A percentile compares a stretch with the other conserved stretches of the same genome.
phyloP scores from a whole-genome alignment of 129 eudicot genomes.

The Mikania micrantha region DNA sequence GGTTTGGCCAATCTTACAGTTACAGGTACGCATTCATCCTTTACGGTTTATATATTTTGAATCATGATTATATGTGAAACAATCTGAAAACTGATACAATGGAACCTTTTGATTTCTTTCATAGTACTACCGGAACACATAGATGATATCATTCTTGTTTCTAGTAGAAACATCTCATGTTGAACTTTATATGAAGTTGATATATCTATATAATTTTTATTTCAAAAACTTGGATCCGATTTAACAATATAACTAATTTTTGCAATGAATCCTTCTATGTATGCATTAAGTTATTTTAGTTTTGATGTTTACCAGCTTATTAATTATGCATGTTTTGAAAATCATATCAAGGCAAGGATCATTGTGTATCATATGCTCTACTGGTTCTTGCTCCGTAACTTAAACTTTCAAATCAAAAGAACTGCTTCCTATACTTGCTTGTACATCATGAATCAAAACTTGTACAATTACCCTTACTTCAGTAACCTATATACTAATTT shows the following conservation, averaged over 20 bases:
- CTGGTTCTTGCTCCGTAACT: background rate
- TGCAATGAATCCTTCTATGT: no score
- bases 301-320: no score
- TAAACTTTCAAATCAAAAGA: background rate
- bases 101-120: background rate
- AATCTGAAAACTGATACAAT: background rate
- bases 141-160: background rate
- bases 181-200: background rate
- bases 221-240: no score
- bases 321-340: no score
- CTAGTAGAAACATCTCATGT: no score
- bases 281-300: no score
- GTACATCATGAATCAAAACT: background rate
- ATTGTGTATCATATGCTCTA: background rate
- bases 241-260: no score
- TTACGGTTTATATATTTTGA: background rate
- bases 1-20: constrained; percentile 88
- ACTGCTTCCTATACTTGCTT: background rate
- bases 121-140: background rate
- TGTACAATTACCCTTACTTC: background rate
- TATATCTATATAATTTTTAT: background rate
- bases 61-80: constrained; percentile 22
- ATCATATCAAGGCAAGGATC: no score
- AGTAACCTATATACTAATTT: constrained; percentile 2
- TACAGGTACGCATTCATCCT: constrained; percentile 46